phyloP scores from a whole-genome alignment of 768 basidiomycete genomes.

The Panaeolus papilionaceus region DNA sequence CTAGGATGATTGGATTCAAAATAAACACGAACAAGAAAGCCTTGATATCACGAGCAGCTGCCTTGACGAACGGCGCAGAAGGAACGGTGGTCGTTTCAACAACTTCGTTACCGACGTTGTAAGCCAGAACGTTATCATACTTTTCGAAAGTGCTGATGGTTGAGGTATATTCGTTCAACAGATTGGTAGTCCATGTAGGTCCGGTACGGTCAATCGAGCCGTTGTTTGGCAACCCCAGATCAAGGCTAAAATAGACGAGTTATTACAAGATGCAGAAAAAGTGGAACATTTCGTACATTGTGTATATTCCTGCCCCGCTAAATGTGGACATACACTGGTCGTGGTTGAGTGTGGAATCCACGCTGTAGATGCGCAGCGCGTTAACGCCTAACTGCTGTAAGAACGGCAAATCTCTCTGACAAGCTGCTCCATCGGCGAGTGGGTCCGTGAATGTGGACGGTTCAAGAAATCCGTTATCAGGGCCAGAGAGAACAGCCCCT shows the following conservation, averaged over 20 bases:
- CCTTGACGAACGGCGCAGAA: constrained; percentile 83
- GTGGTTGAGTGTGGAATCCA: constrained; percentile 82
- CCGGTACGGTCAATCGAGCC: constrained; percentile 78
- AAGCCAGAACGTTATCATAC: constrained; percentile 90
- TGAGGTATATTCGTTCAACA: constrained; percentile 76
- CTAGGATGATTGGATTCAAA: neutral
- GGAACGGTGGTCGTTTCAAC: constrained; percentile 57
- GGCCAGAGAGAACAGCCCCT: constrained; percentile 16
- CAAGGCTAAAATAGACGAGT: constrained; percentile 58
- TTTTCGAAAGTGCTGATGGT: constrained; percentile 82
- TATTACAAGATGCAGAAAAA: neutral
- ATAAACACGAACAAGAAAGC: constrained; percentile 70
- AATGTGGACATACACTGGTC: constrained; percentile 85
- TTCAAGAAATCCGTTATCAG: constrained; percentile 63
- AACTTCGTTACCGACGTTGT: constrained; percentile 91
- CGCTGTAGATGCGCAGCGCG: constrained; percentile 83
- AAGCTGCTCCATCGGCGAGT: constrained; percentile 68
- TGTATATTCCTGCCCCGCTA: constrained; percentile 82
- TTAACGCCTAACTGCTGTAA: constrained; percentile 81
- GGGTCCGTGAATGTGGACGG: constrained; percentile 83
- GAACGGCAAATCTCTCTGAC: constrained; percentile 80
- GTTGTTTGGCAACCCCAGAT: constrained; percentile 82
- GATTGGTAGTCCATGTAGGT: constrained; percentile 82
- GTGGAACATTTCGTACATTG: constrained; percentile 66
- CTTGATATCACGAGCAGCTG: constrained; percentile 87